Conservation (phyloP, 441 rosid species). For the Monsonia emarginata region DNA sequence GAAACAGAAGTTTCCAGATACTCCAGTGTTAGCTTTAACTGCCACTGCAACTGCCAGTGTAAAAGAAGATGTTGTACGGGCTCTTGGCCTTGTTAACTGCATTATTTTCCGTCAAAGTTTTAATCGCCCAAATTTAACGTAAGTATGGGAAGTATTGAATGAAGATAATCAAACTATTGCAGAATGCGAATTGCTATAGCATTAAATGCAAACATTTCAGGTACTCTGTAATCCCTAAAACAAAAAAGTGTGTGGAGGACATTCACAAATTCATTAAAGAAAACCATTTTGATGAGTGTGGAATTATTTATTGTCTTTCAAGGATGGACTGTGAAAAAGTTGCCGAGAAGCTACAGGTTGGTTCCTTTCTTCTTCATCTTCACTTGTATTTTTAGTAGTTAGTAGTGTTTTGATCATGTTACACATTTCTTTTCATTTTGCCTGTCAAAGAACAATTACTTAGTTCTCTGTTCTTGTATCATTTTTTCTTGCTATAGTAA, state of each 20-base stretch:
- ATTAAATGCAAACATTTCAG: constrained; percentile 39
- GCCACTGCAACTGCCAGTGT: constrained; percentile 99
- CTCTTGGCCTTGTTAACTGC: constrained; percentile 90
- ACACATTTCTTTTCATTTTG: background rate
- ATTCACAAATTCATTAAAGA: constrained; percentile 76
- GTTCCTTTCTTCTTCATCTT: background rate
- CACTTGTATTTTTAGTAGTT: background rate
- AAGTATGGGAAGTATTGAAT: constrained; percentile 17
- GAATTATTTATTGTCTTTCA: constrained; percentile 92
- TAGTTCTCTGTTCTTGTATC: background rate
- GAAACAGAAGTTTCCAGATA: constrained; percentile 75
- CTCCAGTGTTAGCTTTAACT: constrained; percentile 88
- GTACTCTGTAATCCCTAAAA: constrained; percentile 74
- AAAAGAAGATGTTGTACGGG: constrained; percentile 95
- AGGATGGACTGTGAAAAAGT: constrained; percentile 96
- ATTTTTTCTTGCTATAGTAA: background rate
- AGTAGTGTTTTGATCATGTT: background rate
- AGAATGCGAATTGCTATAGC: constrained; percentile 19
- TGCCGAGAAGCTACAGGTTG: constrained; percentile 73
- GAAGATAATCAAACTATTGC: constrained; percentile 14
- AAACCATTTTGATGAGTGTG: constrained; percentile 85
- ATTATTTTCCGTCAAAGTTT: constrained; percentile 90
- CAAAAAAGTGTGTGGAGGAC: constrained; percentile 80
- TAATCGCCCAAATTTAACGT: constrained; percentile 85
- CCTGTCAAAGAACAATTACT: background rate